Conservation (phyloP, 2,329 filamentous ascomycete species). For the Talaromyces sp. region DNA sequence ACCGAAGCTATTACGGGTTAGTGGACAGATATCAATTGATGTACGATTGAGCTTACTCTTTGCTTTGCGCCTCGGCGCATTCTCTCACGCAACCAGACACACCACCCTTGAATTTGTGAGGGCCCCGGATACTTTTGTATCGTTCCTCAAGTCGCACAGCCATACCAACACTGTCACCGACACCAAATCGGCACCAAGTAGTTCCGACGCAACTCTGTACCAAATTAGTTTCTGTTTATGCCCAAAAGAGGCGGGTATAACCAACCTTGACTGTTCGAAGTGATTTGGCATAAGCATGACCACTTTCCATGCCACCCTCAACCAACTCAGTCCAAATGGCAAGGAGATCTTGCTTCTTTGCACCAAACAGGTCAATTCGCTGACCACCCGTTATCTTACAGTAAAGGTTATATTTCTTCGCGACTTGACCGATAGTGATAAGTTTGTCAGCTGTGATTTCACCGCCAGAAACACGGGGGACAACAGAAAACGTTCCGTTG, state of each 20-base stretch:
- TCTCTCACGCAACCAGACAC: constrained; percentile 89
- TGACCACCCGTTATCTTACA: constrained; percentile 91
- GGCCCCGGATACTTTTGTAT: constrained; percentile 84
- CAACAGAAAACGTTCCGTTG: constrained; percentile 84
- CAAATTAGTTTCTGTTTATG: not conserved
- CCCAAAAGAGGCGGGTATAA: not conserved
- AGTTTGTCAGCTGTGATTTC: constrained; percentile 86
- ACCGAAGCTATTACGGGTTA: constrained; percentile 58
- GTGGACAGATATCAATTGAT: not conserved
- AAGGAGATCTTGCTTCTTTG: constrained; percentile 77
- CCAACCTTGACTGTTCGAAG: constrained; percentile 71
- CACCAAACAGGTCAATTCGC: constrained; percentile 89
- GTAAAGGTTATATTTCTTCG: constrained; percentile 77
- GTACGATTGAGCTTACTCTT: constrained; percentile 56
- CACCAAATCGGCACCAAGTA: constrained; percentile 84
- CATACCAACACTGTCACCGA: constrained; percentile 88
- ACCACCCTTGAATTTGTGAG: constrained; percentile 87
- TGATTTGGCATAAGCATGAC: constrained; percentile 86
- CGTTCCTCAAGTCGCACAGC: constrained; percentile 80
- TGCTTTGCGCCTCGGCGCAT: constrained; percentile 87
- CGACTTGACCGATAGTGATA: constrained; percentile 75
- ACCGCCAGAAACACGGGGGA: constrained; percentile 75
- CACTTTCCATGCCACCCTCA: constrained; percentile 81
- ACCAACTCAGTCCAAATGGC: constrained; percentile 77
- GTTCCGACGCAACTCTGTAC: constrained; percentile 72